Evolutionary conservation across 2,329 filamentous ascomycete genomes (phyloP).

Genomic region (Lachnellula arida): DNA sequence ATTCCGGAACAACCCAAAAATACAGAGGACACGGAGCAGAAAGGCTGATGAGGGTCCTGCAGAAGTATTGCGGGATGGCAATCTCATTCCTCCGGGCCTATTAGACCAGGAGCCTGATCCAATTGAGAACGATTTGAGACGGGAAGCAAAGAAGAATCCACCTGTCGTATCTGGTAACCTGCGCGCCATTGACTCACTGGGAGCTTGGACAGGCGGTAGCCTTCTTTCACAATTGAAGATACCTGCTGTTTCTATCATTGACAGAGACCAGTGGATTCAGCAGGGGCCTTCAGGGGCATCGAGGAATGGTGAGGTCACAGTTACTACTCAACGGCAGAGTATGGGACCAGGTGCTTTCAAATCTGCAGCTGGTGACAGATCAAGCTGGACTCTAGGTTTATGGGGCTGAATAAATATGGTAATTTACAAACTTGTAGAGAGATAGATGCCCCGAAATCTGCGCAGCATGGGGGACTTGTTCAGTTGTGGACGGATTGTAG

Average conservation of each 20-base stretch:
- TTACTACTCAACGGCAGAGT: conserved; percentile 60
- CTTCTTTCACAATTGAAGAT: conserved; percentile 64
- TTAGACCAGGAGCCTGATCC: conserved; percentile 48
- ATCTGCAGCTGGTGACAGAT: conserved; percentile 36
- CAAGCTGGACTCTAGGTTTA: conserved; percentile 57
- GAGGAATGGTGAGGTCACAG: conserved; percentile 46
- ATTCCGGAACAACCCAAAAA: conserved; percentile 33
- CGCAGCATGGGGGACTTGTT: no score
- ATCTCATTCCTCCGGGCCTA: conserved; percentile 5
- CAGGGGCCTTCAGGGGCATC: conserved; percentile 61
- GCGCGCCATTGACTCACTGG: conserved; percentile 63
- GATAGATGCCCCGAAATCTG: background rate
- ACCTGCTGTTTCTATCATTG: conserved; percentile 63
- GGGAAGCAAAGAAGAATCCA: conserved; percentile 38
- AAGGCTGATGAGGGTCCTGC: conserved; percentile 18
- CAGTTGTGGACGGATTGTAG: no score
- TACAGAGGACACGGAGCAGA: conserved; percentile 24
- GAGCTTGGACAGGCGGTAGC: conserved; percentile 71
- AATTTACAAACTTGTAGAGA: background rate
- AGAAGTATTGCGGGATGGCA: conserved; percentile 9
- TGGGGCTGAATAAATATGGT: conserved; percentile 41
- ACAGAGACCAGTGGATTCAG: conserved; percentile 66
- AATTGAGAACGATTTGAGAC: conserved; percentile 54
- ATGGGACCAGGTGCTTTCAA: conserved; percentile 52
- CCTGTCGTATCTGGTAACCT: conserved; percentile 51